Evolutionary conservation across 2,329 filamentous ascomycete genomes (phyloP).

Genomic region (Colletotrichum chrysophilum): DNA sequence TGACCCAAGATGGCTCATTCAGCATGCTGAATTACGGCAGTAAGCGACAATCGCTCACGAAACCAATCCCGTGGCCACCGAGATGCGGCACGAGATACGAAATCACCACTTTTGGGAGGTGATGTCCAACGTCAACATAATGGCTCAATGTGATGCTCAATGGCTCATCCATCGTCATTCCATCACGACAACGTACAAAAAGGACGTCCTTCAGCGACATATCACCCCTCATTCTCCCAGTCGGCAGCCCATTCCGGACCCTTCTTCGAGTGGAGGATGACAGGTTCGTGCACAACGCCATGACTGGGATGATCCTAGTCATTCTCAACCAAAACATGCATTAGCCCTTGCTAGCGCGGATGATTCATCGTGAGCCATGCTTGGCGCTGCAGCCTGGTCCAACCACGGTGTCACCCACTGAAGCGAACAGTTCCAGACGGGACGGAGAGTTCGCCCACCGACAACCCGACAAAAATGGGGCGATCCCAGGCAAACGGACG

Average conservation of each 20-base stretch:
- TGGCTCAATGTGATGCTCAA: background rate
- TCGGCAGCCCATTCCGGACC: background rate
- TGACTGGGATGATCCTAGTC: background rate
- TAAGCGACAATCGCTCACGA: background rate
- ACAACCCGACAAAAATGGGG: background rate
- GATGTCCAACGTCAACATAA: background rate
- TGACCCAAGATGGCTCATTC: background rate
- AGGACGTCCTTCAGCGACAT: background rate
- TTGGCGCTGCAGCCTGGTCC: background rate
- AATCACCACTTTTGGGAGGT: background rate
- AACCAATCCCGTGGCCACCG: background rate
- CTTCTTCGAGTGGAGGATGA: background rate
- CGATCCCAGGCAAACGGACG: background rate
- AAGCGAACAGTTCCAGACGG: background rate
- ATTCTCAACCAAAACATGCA: background rate
- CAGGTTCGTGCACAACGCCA: background rate
- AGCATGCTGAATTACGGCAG: background rate
- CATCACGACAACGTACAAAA: background rate
- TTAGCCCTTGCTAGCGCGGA: conserved; percentile 11
- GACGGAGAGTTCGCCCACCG: conserved; percentile 1
- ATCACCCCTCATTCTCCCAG: background rate
- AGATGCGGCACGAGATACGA: background rate
- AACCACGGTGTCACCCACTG: background rate
- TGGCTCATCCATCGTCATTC: background rate
- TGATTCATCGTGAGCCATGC: conserved; percentile 20